These are phyloP conservation scores for Cupressus sempervirens DNA, from an alignment of 75 land plant species.

Conservation along the genomic window DNA sequence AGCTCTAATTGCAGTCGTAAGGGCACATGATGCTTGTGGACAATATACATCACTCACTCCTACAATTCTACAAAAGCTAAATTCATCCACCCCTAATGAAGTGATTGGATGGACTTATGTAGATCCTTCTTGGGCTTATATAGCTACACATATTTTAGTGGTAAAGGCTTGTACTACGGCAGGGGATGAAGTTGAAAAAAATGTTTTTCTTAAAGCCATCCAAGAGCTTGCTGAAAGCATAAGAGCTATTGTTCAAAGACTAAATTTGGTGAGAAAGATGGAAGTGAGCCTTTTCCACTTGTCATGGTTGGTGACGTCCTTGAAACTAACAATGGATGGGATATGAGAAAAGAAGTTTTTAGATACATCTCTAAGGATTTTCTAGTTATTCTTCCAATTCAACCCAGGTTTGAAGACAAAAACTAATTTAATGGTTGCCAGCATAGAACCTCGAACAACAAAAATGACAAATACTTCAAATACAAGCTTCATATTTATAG, in stretches of 20 bases:
- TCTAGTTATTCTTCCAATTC: slow-evolving; percentile 52
- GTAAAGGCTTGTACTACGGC: slow-evolving; percentile 81
- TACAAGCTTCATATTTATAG: too few relatives aligned
- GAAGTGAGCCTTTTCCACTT: slow-evolving; percentile 65
- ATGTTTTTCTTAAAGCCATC: slow-evolving; percentile 56
- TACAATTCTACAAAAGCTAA: too few relatives aligned
- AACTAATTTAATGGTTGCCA: too few relatives aligned
- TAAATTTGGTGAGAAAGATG: slow-evolving; percentile 78
- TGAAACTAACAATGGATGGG: slow-evolving; percentile 67
- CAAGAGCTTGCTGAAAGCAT: slow-evolving; percentile 80
- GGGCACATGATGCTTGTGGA: too few relatives aligned
- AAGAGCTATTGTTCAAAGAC: slow-evolving; percentile 74
- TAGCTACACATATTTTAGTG: slow-evolving; percentile 86
- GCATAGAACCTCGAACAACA: too few relatives aligned
- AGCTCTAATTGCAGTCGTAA: too few relatives aligned
- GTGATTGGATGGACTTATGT: slow-evolving; percentile 96
- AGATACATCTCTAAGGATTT: slow-evolving; percentile 33
- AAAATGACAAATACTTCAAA: too few relatives aligned
- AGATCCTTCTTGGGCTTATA: slow-evolving; percentile 92
- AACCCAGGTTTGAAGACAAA: slow-evolving; percentile 79
- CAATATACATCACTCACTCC: too few relatives aligned
- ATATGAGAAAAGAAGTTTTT: slow-evolving; percentile 63
- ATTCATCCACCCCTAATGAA: too few relatives aligned
- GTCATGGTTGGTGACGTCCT: slow-evolving; percentile 95
- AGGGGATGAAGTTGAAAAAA: slow-evolving; percentile 75